Evolutionary conservation across 129 eudicot species (phyloP).

Genomic region (Lactuca sativa): DNA sequence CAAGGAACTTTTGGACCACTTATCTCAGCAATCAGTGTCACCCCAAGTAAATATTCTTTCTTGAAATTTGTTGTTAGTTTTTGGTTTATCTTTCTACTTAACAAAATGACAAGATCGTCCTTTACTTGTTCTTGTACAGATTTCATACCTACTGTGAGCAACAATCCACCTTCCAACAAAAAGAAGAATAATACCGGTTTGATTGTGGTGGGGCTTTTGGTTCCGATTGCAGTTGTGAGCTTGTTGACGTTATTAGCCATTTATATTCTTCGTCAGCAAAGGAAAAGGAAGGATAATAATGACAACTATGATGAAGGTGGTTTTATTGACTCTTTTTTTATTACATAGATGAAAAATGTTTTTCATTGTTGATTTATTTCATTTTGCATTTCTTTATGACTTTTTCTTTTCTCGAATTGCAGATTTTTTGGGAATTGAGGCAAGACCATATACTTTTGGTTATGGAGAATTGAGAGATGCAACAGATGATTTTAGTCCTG

Average conservation of each 20-base stretch:
- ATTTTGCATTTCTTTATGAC: neutral
- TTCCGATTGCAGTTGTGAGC: slow-evolving; percentile 38
- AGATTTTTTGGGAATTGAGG: slow-evolving; percentile 43
- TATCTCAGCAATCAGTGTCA: slow-evolving; percentile 83
- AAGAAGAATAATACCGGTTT: slow-evolving; percentile 49
- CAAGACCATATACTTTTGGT: slow-evolving; percentile 43
- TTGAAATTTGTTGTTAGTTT: neutral
- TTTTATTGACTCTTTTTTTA: neutral
- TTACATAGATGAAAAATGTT: neutral
- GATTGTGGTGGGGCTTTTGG: slow-evolving; percentile 56
- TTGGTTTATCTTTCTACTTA: slow-evolving; percentile 12
- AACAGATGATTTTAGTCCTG: no score
- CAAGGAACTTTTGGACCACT: slow-evolving; percentile 82
- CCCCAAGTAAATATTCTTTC: slow-evolving; percentile 49
- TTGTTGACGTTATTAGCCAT: slow-evolving; percentile 33
- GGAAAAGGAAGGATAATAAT: slow-evolving; percentile 32
- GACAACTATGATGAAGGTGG: slow-evolving; percentile 67
- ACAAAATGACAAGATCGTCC: neutral
- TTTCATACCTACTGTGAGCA: slow-evolving; percentile 39
- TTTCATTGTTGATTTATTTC: neutral
- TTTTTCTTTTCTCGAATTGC: slow-evolving; percentile 6
- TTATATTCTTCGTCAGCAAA: slow-evolving; percentile 40
- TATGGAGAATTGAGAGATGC: no score
- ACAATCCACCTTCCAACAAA: slow-evolving; percentile 40
- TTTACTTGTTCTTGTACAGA: slow-evolving; percentile 32